Conservation (phyloP, 139 green algal species). For the Chlorella vulgaris region DNA sequence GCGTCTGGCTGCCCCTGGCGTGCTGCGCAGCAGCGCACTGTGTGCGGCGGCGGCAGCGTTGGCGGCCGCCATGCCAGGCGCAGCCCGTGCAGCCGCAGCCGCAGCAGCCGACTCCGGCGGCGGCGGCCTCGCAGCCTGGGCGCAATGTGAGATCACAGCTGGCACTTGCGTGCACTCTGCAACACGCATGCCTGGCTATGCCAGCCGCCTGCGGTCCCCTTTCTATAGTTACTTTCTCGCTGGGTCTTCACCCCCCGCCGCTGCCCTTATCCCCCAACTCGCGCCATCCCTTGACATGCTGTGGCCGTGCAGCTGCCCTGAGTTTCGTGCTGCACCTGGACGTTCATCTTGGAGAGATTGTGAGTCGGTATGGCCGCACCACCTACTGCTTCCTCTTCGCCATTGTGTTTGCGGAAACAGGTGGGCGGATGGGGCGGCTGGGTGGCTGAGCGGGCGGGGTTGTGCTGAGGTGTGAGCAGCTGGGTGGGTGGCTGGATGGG, state of each 20-base stretch:
- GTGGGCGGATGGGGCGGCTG: background rate
- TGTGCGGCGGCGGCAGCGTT: background rate
- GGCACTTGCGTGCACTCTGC: too few species aligned
- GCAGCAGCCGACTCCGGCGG: background rate
- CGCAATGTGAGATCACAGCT: constrained; percentile 12
- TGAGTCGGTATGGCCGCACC: constrained; percentile 63
- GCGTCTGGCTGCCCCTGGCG: background rate
- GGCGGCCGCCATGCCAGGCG: background rate
- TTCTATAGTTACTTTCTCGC: background rate
- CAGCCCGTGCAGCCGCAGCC: background rate
- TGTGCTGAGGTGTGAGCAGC: too few species aligned
- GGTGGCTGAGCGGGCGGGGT: too few species aligned
- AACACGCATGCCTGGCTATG: background rate
- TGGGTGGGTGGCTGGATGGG: constrained; percentile 9
- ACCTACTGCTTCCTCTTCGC: constrained; percentile 86
- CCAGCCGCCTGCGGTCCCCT: background rate
- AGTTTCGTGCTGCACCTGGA: constrained; percentile 82
- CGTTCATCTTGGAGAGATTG: constrained; percentile 77
- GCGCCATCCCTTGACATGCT: background rate
- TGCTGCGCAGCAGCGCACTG: background rate
- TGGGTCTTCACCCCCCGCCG: background rate
- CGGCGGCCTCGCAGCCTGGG: background rate
- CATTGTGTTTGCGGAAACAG: constrained; percentile 74
- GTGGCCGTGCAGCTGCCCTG: constrained; percentile 13
- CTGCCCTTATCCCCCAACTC: background rate